Base-by-base conservation (phyloP, 2,329 filamentous ascomycete species). In the Colletotrichum noveboracense region DNA sequence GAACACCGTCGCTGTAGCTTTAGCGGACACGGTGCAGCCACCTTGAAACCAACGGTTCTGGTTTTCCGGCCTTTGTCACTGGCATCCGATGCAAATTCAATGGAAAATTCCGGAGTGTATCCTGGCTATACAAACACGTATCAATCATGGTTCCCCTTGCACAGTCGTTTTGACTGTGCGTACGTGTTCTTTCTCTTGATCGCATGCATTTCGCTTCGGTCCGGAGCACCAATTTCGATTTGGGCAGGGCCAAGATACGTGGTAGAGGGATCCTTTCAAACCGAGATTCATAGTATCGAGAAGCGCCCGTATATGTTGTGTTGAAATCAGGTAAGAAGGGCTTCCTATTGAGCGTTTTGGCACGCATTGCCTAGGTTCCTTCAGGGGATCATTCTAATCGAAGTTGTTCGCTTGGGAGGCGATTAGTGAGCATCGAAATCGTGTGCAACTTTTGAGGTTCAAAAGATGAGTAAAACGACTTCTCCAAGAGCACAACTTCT, bases 101-200 rank as follows among this genome's bases (percentile, higher is more conserved):
- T 48, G n/a, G 8, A 48, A 7, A 21, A 13, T 21, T 2, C n/a
- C 43, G 10, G 1, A 21, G 6, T 1, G n/a, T 7, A 48, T 1
- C 43, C 43, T 48, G n/a, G n/a, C 43, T 21, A 6, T 21, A n/a
- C n/a, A 48, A 21, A 48, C 18, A 7, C 43, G 10, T 13, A 13
- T 48, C 3, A n/a, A 12, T 0, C 10, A 21, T 48, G 10, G n/a
- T 48, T n/a, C 1, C 0, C 6, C 43, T 48, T 21, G 3, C 10
- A 21, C 6, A 13, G 9, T 48, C 0, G n/a, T 48, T 21, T 13
- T 10, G 9, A 43, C 18, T 43, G 10, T 13, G 10, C 6, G n/a
- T 13, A 13, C 18, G 9, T n/a, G n/a, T 12, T n/a, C 9, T 13
- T 21, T 0, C 10, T 21, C n/a, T 1, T 7, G 43, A 21, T 48